A percentile compares a stretch with the other conserved stretches of the same genome.
Evolutionary conservation across 345 rosid genomes (phyloP).

Genomic region (Salix arbutifolia): DNA sequence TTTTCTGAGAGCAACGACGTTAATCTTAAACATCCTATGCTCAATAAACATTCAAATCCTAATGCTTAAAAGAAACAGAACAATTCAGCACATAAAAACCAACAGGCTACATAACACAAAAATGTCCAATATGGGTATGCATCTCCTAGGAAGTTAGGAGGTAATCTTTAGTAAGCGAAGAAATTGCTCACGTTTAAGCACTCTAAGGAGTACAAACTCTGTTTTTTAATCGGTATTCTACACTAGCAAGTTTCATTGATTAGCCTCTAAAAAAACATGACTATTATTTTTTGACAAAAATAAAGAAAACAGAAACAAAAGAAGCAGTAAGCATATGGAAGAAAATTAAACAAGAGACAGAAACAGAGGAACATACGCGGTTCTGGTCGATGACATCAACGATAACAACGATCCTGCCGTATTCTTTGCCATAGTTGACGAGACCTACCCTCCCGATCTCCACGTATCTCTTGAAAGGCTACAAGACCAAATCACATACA

Average conservation of each 20-base stretch:
- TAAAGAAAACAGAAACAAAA: background rate
- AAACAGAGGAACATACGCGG: conserved; percentile 38
- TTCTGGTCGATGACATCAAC: conserved; percentile 89
- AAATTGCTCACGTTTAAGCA: too few relatives aligned
- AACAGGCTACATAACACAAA: background rate
- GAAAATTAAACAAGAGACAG: background rate
- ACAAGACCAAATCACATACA: background rate
- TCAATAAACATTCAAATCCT: background rate
- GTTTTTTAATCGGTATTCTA: background rate
- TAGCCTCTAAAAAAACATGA: background rate
- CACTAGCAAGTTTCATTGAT: background rate
- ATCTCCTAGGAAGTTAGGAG: background rate
- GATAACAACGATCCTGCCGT: conserved; percentile 79
- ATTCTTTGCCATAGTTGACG: conserved; percentile 81
- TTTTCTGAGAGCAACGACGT: background rate
- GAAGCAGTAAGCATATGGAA: background rate
- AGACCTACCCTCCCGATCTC: conserved; percentile 92
- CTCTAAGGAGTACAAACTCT: background rate
- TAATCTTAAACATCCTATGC: background rate
- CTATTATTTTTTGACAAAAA: background rate
- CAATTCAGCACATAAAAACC: background rate
- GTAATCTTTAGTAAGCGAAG: too few relatives aligned
- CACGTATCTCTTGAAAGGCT: conserved; percentile 88
- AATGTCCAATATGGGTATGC: background rate
- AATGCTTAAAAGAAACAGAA: background rate